phyloP scores from a whole-genome alignment of 2,329 filamentous ascomycete species.

The Colletotrichum magnum region DNA sequence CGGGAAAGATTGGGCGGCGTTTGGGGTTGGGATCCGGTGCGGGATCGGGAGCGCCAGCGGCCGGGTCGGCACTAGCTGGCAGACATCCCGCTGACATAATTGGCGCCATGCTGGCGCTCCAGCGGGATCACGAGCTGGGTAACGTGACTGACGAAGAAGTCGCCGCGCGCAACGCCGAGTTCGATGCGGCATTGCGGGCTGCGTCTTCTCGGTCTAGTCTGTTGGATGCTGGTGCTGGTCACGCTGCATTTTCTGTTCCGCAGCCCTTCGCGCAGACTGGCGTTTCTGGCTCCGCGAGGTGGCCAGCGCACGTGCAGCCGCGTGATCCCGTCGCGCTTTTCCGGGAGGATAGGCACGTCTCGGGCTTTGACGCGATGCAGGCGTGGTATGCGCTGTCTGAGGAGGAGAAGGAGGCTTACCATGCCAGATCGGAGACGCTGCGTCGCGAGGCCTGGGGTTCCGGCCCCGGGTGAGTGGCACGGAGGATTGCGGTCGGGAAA shows the following conservation, averaged over 20 bases:
- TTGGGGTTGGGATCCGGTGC: too few species aligned
- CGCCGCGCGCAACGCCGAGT: neutral
- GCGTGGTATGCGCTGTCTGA: neutral
- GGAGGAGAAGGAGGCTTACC: slow-evolving; percentile 6
- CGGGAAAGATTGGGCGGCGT: neutral
- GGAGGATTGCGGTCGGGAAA: too few species aligned
- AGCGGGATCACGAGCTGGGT: neutral
- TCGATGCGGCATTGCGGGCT: neutral
- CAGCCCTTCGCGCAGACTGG: neutral
- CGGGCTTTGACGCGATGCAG: neutral
- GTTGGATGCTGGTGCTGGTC: too few species aligned
- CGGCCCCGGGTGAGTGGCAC: too few species aligned
- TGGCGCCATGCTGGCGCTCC: neutral
- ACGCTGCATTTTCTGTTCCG: too few species aligned
- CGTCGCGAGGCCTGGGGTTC: slow-evolving; percentile 14
- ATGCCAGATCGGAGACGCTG: neutral
- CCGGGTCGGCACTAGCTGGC: neutral
- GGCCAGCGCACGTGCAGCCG: neutral
- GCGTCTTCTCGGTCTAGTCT: too few species aligned
- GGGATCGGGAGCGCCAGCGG: neutral
- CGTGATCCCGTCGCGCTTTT: neutral
- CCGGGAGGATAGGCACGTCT: neutral
- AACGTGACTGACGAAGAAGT: neutral
- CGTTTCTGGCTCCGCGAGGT: slow-evolving; percentile 1
- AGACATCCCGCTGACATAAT: neutral